phyloP scores from a whole-genome alignment of 371 early-diverging fungal species.

The Basidiobolus meristosporus region DNA sequence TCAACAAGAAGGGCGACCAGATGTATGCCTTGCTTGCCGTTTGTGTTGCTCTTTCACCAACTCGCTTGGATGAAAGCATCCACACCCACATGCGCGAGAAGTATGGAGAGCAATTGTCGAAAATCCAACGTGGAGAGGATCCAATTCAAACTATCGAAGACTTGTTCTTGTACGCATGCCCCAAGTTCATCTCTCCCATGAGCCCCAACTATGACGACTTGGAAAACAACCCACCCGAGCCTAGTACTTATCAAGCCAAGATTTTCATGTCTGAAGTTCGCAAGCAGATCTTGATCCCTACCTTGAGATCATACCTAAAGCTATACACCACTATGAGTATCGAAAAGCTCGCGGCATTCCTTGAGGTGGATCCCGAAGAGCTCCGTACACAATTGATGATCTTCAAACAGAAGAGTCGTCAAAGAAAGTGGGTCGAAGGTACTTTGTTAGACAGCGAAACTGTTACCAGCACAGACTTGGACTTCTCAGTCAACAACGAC shows the following conservation, averaged over 20 bases:
- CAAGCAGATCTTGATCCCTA: slow-evolving; percentile 69
- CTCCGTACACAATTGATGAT: slow-evolving; percentile 64
- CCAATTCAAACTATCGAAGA: slow-evolving; percentile 64
- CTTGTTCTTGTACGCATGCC: slow-evolving; percentile 78
- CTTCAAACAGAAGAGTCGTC: slow-evolving; percentile 83
- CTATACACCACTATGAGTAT: slow-evolving; percentile 81
- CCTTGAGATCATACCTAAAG: slow-evolving; percentile 81
- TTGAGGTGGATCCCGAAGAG: slow-evolving; percentile 66
- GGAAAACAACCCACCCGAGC: slow-evolving; percentile 4
- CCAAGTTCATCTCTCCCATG: slow-evolving; percentile 82
- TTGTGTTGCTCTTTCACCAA: slow-evolving; percentile 81
- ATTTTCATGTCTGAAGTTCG: slow-evolving; percentile 70
- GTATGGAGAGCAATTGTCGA: slow-evolving; percentile 74
- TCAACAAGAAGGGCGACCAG: slow-evolving; percentile 79
- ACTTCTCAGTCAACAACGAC: slow-evolving; percentile 81
- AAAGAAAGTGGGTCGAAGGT: slow-evolving; percentile 51
- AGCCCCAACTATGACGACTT: slow-evolving; percentile 47
- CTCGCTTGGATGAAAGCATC: slow-evolving; percentile 79
- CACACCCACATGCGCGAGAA: slow-evolving; percentile 77
- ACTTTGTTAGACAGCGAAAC: slow-evolving; percentile 64
- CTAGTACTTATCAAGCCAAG: no score
- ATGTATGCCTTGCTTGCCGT: slow-evolving; percentile 87
- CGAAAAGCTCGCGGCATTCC: slow-evolving; percentile 71
- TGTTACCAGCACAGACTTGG: slow-evolving; percentile 63
- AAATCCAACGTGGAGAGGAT: slow-evolving; percentile 84